phyloP scores from a whole-genome alignment of 148 eudicot species.

The Rhododendron ovatum region DNA sequence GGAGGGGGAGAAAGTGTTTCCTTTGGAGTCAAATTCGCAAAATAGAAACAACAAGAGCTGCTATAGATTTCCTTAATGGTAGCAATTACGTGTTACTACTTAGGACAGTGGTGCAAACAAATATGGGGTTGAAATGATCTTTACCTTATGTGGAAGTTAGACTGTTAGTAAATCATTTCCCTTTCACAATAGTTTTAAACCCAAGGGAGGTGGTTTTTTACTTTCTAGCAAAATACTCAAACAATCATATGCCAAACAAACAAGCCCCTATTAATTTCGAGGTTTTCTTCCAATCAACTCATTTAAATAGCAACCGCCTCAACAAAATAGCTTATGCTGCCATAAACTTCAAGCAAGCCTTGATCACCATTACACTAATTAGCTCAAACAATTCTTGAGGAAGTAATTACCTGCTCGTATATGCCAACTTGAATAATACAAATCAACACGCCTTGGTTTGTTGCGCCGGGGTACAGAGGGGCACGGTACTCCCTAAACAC shows the following conservation, averaged over 20 bases:
- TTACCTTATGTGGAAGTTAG: too few species aligned
- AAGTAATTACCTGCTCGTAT: conserved; percentile 39
- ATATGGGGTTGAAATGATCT: too few species aligned
- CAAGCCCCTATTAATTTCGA: background rate
- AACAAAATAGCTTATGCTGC: background rate
- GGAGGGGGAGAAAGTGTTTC: background rate
- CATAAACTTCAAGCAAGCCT: background rate
- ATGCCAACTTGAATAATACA: conserved; percentile 49
- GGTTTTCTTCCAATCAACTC: background rate
- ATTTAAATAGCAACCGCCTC: background rate
- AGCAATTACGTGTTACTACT: background rate
- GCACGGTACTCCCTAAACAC: conserved; percentile 42
- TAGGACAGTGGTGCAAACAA: background rate
- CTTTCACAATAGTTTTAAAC: background rate
- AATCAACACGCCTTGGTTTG: conserved; percentile 54
- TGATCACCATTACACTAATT: background rate
- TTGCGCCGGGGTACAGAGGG: conserved; percentile 34
- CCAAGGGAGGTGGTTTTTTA: background rate
- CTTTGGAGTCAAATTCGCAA: background rate
- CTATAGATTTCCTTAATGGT: background rate
- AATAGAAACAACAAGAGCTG: background rate
- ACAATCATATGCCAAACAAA: background rate
- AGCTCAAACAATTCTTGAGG: background rate
- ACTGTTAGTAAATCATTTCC: background rate
- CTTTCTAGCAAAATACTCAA: background rate